A percentile compares a stretch with the other conserved stretches of the same genome.
Conservation (phyloP, 805 yeast species). For the Saccharomycopsis selenospora region DNA sequence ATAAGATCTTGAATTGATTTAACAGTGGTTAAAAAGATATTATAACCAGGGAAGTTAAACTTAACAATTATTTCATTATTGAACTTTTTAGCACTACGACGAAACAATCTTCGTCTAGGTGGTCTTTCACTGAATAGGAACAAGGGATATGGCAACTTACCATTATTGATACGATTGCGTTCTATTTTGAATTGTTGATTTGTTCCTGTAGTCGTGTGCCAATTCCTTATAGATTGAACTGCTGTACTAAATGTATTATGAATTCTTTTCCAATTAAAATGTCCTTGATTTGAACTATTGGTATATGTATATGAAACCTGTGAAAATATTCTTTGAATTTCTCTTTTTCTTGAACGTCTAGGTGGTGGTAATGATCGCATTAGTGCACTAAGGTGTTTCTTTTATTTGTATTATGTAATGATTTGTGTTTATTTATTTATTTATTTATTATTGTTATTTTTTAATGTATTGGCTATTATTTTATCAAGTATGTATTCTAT, state of each 20-base stretch:
- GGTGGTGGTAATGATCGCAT: slow-evolving; percentile 1
- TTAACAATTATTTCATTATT: not conserved
- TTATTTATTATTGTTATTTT: not conserved
- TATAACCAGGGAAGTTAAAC: not conserved
- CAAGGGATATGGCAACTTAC: not conserved
- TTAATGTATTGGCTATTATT: not conserved
- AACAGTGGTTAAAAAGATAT: not conserved
- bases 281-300: not conserved
- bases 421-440: not conserved
- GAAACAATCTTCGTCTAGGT: not conserved
- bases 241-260: not conserved
- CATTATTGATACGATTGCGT: not conserved
- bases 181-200: not conserved
- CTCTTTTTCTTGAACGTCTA: not conserved
- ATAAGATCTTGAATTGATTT: not conserved
- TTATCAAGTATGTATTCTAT: not conserved
- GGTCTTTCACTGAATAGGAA: not conserved
- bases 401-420: too few species aligned
- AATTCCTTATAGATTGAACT: not conserved
- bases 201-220: not conserved
- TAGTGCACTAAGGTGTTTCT: too few species aligned
- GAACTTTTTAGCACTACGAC: not conserved
- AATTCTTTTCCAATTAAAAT: not conserved
- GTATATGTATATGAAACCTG: not conserved
- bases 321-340: not conserved